These are phyloP conservation scores for Lactarius sp. DNA, from an alignment of 768 basidiomycete species.

Conservation along the genomic window DNA sequence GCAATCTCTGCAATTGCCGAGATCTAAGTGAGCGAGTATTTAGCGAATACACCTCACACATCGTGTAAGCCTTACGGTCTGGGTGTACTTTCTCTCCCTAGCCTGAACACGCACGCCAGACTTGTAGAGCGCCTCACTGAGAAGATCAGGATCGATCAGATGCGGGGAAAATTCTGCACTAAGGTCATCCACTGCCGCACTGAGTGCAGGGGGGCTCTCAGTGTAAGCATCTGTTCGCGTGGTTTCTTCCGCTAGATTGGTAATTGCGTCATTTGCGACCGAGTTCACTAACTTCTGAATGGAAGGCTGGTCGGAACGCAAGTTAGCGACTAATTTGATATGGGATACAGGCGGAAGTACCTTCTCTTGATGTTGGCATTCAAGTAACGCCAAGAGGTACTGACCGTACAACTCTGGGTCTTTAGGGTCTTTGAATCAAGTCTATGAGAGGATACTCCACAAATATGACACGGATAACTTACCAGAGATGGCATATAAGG, in stretches of 20 bases:
- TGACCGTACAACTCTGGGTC: constrained; percentile 53
- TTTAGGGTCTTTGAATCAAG: constrained; percentile 23
- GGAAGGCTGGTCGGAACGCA: constrained; percentile 47
- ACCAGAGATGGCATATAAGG: constrained; percentile 67
- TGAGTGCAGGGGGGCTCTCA: constrained; percentile 45
- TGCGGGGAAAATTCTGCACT: constrained; percentile 45
- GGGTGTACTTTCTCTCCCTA: constrained; percentile 43
- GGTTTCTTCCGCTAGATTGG: constrained; percentile 58
- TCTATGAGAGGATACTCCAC: background rate
- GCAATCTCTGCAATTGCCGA: constrained; percentile 58
- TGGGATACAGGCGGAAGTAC: constrained; percentile 32
- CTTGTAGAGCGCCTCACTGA: constrained; percentile 43
- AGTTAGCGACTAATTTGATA: background rate
- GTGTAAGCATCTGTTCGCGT: constrained; percentile 58
- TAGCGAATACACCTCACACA: background rate
- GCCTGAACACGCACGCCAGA: constrained; percentile 38
- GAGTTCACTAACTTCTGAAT: constrained; percentile 65
- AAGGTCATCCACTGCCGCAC: constrained; percentile 45
- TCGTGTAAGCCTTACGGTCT: constrained; percentile 40
- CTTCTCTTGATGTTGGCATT: constrained; percentile 85
- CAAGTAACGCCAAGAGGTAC: constrained; percentile 59
- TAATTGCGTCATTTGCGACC: constrained; percentile 58
- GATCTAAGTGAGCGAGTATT: constrained; percentile 39
- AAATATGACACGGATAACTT: constrained; percentile 27
- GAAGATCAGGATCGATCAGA: constrained; percentile 40